Evolutionary conservation across 306 rosid species (phyloP).

Genomic region (Heteromeles arbutifolia): DNA sequence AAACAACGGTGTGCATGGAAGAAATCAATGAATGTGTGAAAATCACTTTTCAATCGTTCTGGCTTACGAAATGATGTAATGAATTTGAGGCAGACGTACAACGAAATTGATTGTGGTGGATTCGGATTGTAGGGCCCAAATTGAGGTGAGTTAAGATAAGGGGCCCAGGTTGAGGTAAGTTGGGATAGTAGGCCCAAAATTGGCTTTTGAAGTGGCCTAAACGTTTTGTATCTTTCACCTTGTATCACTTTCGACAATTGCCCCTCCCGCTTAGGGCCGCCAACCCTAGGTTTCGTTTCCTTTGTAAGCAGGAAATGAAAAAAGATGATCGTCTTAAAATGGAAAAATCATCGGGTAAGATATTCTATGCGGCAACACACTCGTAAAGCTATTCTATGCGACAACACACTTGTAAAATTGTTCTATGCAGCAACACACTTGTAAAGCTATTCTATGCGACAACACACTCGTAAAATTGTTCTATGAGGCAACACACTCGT

Average conservation of each 20-base stretch:
- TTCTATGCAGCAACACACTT: too few relatives aligned
- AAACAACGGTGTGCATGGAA: too few relatives aligned
- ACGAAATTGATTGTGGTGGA: neutral
- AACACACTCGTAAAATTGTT: too few relatives aligned
- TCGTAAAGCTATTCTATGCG: too few relatives aligned
- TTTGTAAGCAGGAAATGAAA: neutral
- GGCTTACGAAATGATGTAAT: neutral
- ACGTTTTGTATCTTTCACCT: neutral
- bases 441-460: too few relatives aligned
- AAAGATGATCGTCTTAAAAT: neutral
- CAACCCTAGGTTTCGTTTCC: neutral
- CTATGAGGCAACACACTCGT: too few relatives aligned
- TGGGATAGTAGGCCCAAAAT: neutral
- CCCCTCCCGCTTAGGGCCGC: too few relatives aligned
- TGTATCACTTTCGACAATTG: neutral
- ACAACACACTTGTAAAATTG: too few relatives aligned
- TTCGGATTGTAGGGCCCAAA: neutral
- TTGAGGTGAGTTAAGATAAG: neutral
- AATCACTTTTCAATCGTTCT: neutral
- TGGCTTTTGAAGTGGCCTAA: neutral
- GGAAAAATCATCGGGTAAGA: neutral
- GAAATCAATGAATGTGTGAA: too few relatives aligned
- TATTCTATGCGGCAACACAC: too few relatives aligned
- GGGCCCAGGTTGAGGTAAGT: neutral
- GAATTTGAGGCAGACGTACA: neutral